A percentile compares a stretch with the other conserved stretches of the same genome.
Evolutionary conservation across 345 rosid species (phyloP).

Genomic region (Lepidium didymum): DNA sequence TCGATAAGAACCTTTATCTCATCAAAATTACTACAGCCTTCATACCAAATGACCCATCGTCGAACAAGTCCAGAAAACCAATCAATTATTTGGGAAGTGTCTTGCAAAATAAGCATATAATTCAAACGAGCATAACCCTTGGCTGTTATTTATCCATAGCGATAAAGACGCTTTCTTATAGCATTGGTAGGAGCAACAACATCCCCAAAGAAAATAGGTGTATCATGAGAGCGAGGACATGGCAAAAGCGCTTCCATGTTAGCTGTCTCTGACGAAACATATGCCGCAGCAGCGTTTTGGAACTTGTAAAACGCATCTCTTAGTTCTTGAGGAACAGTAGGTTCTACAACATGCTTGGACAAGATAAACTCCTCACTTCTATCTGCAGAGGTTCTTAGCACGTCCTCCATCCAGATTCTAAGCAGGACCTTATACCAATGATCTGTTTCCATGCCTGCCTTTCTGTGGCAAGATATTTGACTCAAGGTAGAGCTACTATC

Average conservation of each 20-base stretch:
- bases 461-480: conserved; percentile 63
- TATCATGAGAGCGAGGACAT: conserved; percentile 31
- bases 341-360: conserved; percentile 67
- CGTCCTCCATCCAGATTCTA: conserved; percentile 70
- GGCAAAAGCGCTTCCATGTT: conserved; percentile 52
- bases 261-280: conserved; percentile 71
- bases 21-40: conserved; percentile 52
- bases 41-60: conserved; percentile 74
- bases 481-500: conserved; percentile 56
- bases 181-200: conserved; percentile 57
- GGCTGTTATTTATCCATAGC: conserved; percentile 63
- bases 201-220: conserved; percentile 37
- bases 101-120: conserved; percentile 57
- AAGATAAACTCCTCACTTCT: conserved; percentile 55
- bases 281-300: conserved; percentile 50
- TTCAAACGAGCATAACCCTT: conserved; percentile 50
- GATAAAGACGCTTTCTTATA: conserved; percentile 60
- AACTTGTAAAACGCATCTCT: conserved; percentile 69
- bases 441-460: conserved; percentile 88
- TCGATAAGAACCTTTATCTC: conserved; percentile 55
- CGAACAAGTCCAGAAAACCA: conserved; percentile 70
- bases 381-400: conserved; percentile 39
- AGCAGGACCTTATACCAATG: conserved; percentile 77
- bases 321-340: conserved; percentile 66
- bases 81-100: conserved; percentile 58